phyloP scores from a whole-genome alignment of 495 filamentous ascomycete genomes.

The Acidiella bohemica region DNA sequence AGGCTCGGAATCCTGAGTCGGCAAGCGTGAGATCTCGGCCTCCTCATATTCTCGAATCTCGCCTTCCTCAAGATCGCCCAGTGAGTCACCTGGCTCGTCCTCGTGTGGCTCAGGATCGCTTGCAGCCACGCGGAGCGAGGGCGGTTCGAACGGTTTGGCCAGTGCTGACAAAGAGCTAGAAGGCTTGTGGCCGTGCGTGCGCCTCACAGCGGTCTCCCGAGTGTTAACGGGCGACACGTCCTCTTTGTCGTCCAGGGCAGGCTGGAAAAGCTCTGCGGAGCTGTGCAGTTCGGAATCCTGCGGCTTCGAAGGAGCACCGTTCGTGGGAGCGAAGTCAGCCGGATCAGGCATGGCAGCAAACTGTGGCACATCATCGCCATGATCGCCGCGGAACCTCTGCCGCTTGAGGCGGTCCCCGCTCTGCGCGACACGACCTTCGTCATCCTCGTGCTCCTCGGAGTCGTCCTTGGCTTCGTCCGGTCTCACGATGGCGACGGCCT shows the following conservation, averaged over 20 bases:
- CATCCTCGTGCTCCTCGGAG: slow-evolving; percentile 30
- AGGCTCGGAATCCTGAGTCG: background rate
- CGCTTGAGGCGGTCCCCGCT: slow-evolving; percentile 56
- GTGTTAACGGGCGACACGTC: background rate
- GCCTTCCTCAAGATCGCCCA: slow-evolving; percentile 15
- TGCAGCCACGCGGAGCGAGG: background rate
- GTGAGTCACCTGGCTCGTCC: background rate
- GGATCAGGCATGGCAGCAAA: slow-evolving; percentile 43
- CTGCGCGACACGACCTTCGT: slow-evolving; percentile 42
- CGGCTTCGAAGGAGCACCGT: background rate
- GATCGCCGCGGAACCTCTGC: slow-evolving; percentile 43
- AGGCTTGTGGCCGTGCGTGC: slow-evolving; percentile 28
- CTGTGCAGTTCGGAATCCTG: background rate
- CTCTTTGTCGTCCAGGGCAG: too few species aligned
- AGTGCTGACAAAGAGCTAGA: slow-evolving; percentile 52
- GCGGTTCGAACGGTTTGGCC: slow-evolving; percentile 49
- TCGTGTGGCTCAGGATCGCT: background rate
- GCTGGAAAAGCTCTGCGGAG: too few species aligned
- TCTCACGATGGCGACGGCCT: slow-evolving; percentile 66
- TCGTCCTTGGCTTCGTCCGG: slow-evolving; percentile 39
- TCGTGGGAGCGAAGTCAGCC: background rate
- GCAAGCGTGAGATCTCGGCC: slow-evolving; percentile 1
- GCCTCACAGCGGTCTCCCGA: background rate
- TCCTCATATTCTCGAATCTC: slow-evolving; percentile 11
- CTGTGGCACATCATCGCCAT: slow-evolving; percentile 53